These are phyloP conservation scores for Microcyclosporella mali DNA, from an alignment of 2,329 filamentous ascomycete species.

Conservation along the genomic window DNA sequence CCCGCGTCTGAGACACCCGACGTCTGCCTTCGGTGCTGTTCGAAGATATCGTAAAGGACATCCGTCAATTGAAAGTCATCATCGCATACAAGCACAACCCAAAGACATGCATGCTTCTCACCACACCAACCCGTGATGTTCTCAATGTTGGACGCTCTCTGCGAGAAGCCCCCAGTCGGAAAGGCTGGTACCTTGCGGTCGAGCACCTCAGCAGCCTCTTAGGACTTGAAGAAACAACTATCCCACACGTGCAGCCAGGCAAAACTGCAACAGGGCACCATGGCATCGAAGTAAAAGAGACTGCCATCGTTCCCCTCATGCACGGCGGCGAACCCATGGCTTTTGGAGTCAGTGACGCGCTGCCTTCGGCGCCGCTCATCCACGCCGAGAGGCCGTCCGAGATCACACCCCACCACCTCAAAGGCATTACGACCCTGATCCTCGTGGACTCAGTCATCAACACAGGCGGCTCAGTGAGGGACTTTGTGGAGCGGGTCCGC, in stretches of 20 bases:
- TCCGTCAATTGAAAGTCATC: constrained; percentile 30
- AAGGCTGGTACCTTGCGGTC: constrained; percentile 51
- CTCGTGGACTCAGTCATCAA: constrained; percentile 60
- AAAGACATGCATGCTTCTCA: constrained; percentile 46
- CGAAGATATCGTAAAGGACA: constrained; percentile 15
- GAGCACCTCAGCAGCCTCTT: constrained; percentile 44
- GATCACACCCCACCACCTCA: constrained; percentile 40
- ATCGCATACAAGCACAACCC: constrained; percentile 23
- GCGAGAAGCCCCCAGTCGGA: constrained; percentile 43
- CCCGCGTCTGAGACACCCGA: constrained; percentile 34
- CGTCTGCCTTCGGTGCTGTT: too few relatives aligned
- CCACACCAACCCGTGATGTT: constrained; percentile 50
- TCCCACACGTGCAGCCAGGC: constrained; percentile 49
- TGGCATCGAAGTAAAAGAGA: constrained; percentile 44
- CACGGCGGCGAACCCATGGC: constrained; percentile 59
- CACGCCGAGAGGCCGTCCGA: constrained; percentile 42
- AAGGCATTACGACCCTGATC: constrained; percentile 38
- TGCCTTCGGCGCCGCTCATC: constrained; percentile 48
- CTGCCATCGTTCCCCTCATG: constrained; percentile 56
- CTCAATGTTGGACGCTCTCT: constrained; percentile 41
- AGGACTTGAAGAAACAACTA: constrained; percentile 45
- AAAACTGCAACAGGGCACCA: constrained; percentile 39
- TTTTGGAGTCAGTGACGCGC: constrained; percentile 48
- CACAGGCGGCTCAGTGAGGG: constrained; percentile 45
- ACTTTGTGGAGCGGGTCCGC: constrained; percentile 47